Evolutionary conservation across 306 rosid species (phyloP), one percentile per base, ranked within the genome.

Genomic region (Trifolium pratense): DNA sequence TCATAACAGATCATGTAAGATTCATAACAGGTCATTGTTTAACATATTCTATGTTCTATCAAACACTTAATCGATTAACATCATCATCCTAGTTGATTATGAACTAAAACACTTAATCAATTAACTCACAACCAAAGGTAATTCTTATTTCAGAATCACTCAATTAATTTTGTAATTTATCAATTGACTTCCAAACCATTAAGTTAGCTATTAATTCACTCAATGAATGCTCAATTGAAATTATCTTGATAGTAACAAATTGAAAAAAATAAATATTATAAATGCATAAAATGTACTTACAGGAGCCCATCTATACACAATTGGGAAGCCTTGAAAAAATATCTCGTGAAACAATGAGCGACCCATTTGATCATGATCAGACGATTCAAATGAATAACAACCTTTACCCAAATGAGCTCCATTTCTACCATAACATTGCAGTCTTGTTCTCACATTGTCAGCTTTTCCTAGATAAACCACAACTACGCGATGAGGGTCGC

Each of bases 271-370:
- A 26, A 58, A 42, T 2, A 52, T 2, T 4, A 36, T 17, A 53
- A 4, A 58, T 32, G 6, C 15, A 20, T 17, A 31, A 25, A 42
- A 56, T 81, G 53, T 62, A 86, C 96, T 89, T 77, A 93, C 98
- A 72, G 87, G 81, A 55, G 94, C 92, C 97, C 98, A 91, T 93
- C 98, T 82, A 77, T 67, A 93, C 48, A 88, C 82, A 51, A 93
- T 76, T 9, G 96, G 79, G 81, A 77, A 89, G 65, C 90, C 89
- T 58, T 70, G 79, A 9, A 83, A 67, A 75, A 93, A 84, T 1
- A 89, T 80, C 40, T 85, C 84, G 29, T 81, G 84, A 81, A 91
- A 93, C 70, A 93, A 86, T 14, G 89, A 84, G 2, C 71, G 76
- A 39, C 90, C 80, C 74, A 76, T 81, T 15, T 76, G 85, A 11